Evolutionary conservation across 129 eudicot genomes (phyloP), one percentile per base, ranked within the genome.

Genomic region (Artemisia tridentata): DNA sequence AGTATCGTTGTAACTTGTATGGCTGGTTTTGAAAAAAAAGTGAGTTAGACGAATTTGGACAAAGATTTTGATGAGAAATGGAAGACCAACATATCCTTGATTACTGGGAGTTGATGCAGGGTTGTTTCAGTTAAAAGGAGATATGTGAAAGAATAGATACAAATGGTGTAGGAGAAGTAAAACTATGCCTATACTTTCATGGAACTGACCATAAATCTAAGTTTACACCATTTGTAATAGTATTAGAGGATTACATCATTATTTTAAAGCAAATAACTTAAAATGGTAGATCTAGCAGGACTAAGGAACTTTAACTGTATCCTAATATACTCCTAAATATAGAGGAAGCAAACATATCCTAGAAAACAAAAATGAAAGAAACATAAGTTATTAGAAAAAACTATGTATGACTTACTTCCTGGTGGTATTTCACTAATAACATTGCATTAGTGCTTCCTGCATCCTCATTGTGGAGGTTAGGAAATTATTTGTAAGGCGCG

Each of bases 21-120:
- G 60, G 69, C 59, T 59, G 19, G 34, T 51, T 72, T 72, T 67
- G 7, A 60, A 58, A 59, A 46, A 23, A 16, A 59, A 72, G 15
- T 29, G 11, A 72, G 56, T 16, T 46, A 46, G 19, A 45, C 16
- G 64, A 69, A n/a, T 48, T 31, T 60, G 61, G 61, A 62, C 69
- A 60, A 49, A 34, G 5, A 14, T 27, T 14, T 49, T 49, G 69
- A 72, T 14, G 10, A 73, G 31, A 9, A 49, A 73, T 25, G 41
- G 29, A 62, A 29, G 51, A 18, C 31, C 41, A 62, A 49, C 21
- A 14, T 23, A 50, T 72, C 52, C 23, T 49, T 16, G 21, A 55
- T 7, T 21, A 11, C 57, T 69, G 25, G 73, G 31, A 31, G 73
- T n/a, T 60, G 48, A 27, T 27, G 59, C 13, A 16, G 50, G 49